Evolutionary conservation across 345 rosid genomes (phyloP), one percentile per base, ranked within the genome.

Genomic region (Eucalyptus regnans): DNA sequence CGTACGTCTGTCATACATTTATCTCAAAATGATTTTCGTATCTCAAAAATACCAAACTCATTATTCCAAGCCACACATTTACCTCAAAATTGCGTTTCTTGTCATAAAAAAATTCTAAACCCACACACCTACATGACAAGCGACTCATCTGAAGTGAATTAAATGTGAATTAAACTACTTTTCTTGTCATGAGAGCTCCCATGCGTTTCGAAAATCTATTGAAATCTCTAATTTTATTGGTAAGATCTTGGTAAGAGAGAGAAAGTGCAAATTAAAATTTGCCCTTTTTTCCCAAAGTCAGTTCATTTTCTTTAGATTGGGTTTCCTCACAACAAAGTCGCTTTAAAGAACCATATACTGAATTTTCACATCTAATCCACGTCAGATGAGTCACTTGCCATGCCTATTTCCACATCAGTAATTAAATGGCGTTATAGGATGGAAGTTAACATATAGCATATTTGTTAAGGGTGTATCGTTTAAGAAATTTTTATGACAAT

Each of bases 381-480:
- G 0, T 71, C 7, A 2, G 8, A 20, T 3, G 15, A 76, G 48
- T 41, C 4, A 7, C 29, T 76, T 20, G 15, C 48, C 48, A 4
- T 10, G 48, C 4, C 8, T 22, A 37, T 76, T 76, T 76, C 14
- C 1, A 20, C 3, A 12, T 10, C 5, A 2, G 5, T 76, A 18
- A 5, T 37, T 20, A 18, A 76, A 76, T 20, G 15, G 2, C 0
- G 1, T 76, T 10, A 20, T 2, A 2, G 14, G 48, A 41, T 22
- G 27, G 2, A 37, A 76, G 83, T 37, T 76, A 76, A 41, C 15
- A 6, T 12, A 6, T 7, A 12, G 1, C 43, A 20, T 3, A 76
- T 41, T 76, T 37, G 2, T 41, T 12, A 41, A 76, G 4, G 1
- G 3, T 37, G 15, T 10, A 10, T 4, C 0, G 1, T 44, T 41